Evolutionary conservation across 768 basidiomycete species (phyloP).

Genomic region (Tricholoma hemisulphureum): DNA sequence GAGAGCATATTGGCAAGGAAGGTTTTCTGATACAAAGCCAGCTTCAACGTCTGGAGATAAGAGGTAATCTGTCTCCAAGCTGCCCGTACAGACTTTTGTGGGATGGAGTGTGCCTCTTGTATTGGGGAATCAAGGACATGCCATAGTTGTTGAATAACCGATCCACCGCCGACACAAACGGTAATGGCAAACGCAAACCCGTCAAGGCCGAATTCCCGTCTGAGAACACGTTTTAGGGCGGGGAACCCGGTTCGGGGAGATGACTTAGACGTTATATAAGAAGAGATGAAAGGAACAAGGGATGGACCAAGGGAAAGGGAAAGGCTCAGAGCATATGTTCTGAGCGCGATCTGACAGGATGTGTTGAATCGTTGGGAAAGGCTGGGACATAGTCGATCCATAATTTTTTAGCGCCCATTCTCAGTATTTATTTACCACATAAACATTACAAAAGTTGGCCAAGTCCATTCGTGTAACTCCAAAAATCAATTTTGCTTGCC

Average conservation of each 20-base stretch:
- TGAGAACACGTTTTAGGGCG: constrained; percentile 40
- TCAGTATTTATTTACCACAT: neutral
- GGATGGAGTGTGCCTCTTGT: neutral
- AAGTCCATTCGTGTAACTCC: constrained; percentile 52
- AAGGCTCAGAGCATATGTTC: constrained; percentile 66
- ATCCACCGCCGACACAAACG: constrained; percentile 62
- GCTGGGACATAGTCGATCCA: constrained; percentile 8
- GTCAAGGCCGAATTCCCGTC: constrained; percentile 55
- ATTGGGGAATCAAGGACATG: constrained; percentile 2
- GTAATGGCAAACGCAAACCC: constrained; percentile 74
- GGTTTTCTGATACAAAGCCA: constrained; percentile 46
- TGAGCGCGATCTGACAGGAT: constrained; percentile 48
- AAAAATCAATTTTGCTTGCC: constrained; percentile 57
- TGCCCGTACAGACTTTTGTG: neutral
- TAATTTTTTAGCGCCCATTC: constrained; percentile 12
- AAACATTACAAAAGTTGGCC: constrained; percentile 2
- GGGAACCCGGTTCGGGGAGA: constrained; percentile 21
- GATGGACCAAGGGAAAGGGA: constrained; percentile 68
- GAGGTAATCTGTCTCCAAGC: constrained; percentile 4
- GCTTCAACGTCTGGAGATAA: constrained; percentile 19
- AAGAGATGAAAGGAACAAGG: constrained; percentile 51
- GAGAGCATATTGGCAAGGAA: constrained; percentile 60
- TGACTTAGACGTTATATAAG: constrained; percentile 25
- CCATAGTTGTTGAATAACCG: constrained; percentile 50
- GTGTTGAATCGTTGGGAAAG: neutral